A percentile compares a stretch with the other conserved stretches of the same genome.
Conservation (phyloP, 257 asterid species). For the Hygrophila difformis region DNA sequence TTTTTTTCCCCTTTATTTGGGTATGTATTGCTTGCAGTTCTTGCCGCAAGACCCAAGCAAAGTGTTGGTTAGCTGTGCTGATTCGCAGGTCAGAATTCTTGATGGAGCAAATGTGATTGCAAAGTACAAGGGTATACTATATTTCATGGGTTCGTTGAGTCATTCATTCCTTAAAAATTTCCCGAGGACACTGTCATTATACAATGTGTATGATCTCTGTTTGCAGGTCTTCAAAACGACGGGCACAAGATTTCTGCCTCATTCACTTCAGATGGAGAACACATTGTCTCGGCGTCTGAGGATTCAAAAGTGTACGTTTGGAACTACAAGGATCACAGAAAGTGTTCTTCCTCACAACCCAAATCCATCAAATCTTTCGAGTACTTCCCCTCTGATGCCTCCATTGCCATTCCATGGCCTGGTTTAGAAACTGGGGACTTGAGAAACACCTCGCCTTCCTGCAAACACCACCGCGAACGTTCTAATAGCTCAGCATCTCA, state of each 20-base stretch:
- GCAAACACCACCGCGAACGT: conserved; percentile 3
- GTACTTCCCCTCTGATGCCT: conserved; percentile 61
- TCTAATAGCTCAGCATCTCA: conserved; percentile 13
- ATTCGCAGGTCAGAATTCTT: conserved; percentile 68
- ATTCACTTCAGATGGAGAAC: conserved; percentile 65
- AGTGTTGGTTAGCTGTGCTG: conserved; percentile 77
- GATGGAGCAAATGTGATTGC: conserved; percentile 47
- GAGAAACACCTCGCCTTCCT: too few species aligned
- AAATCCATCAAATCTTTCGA: conserved; percentile 53
- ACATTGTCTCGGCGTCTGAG: conserved; percentile 70
- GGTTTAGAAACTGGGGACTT: conserved; percentile 30
- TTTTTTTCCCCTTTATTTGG: background rate
- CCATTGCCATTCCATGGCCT: conserved; percentile 76
- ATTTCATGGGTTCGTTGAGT: background rate
- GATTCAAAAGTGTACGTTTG: conserved; percentile 66
- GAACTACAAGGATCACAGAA: conserved; percentile 32
- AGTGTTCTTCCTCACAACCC: conserved; percentile 26
- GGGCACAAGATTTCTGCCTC: conserved; percentile 62
- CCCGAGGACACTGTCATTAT: background rate
- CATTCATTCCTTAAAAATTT: too few species aligned
- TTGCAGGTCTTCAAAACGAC: conserved; percentile 49
- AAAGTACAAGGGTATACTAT: conserved; percentile 58
- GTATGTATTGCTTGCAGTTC: conserved; percentile 41
- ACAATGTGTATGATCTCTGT: background rate
- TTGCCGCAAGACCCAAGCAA: conserved; percentile 66